Evolutionary conservation across 2,329 filamentous ascomycete genomes (phyloP), one percentile per base, ranked within the genome.

Genomic region (Akanthomyces lecanii): DNA sequence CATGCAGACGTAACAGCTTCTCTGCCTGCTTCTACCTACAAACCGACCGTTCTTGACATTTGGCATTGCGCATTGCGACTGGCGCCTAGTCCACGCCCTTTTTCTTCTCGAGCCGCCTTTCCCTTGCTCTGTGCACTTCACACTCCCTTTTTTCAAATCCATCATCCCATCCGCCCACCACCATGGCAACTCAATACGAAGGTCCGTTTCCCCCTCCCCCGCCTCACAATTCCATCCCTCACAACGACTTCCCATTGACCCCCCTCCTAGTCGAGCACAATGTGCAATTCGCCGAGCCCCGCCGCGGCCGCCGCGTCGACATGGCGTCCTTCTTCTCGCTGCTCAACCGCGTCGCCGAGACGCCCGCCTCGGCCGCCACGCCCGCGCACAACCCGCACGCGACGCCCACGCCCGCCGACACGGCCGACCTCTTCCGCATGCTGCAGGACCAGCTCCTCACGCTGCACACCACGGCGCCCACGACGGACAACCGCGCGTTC

Each of bases 241-340:
- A 2, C 16, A 10, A 23, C 28, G 7, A n/a, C 38, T 11, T 40
- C 38, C 33, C 11, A 16, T 4, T 16, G 14, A 16, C 38, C 28
- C 18, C 6, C 8, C 55, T 7, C 38, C 30, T 14, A 89, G 86
- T 89, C 72, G 86, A 89, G 72, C 86, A 89, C 77, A 84, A 84
- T 72, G 84, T 88, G 74, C 79, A 82, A 68, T 72, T 79, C 63
- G 52, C 76, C 36, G 66, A 79, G 54, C 66, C 73, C 6, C 71
- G 74, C 28, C 72, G 76, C 63, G 76, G 76, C 55, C 84, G 86
- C 47, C 82, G 83, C 70, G 75, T 84, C 65, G 84, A 87, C 76
- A 89, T 89, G 86, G 81, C 84, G 59, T 83, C 81, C 65, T 88
- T 88, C 76, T 81, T 76, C 69, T 80, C 82, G 62, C 81, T 85